Base-by-base conservation (phyloP, 257 asterid species). In the Jacaranda mimosifolia region DNA sequence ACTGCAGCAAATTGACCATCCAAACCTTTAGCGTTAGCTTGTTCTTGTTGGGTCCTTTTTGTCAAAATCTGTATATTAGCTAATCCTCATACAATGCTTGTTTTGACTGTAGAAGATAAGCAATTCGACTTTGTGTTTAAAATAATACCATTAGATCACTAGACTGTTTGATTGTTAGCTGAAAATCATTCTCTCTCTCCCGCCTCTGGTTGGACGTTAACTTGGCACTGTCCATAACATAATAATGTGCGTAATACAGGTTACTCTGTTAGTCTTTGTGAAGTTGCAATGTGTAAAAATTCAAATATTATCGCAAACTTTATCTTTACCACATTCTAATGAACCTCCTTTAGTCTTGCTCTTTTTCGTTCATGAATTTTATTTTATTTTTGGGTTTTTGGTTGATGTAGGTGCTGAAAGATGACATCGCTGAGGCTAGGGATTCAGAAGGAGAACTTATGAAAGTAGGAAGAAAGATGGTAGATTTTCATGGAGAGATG, bases 401-500 rank as follows among this genome's bases (percentile, higher is more conserved):
- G 18, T 60, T 68, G 43, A 17, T 18, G 11, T 73, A 88, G 88
- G 78, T 73, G 17, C 38, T 88, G 80, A 80, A 88, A 82, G 88
- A 82, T 17, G 63, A 57, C 52, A 62, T 84, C 0, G 79, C 79
- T 14, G 80, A 83, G 64, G 74, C 74, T 5, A 68, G 52, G 60
- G 77, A 68, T 70, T 75, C 78, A 19, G 60, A 72, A 36, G 80
- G n/a, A 68, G 81, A 84, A 70, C 58, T 82, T 65, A 72, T 80
- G 72, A 72, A 79, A 63, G 78, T 88, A 55, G 88, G 89, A 43
- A 77, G 87, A 62, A 78, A 80, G 72, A 79, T 84, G 57, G 88
- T 82, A 19, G 90, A 88, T 76, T 83, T 88, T 58, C 89, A 88
- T 53, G 92, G 90, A 8, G 90, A 88, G 75, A 82, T 88, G 88